These are phyloP conservation scores for Pontederia paniculata DNA, from an alignment of 176 grass and related monocot genomes.

Conservation along the genomic window DNA sequence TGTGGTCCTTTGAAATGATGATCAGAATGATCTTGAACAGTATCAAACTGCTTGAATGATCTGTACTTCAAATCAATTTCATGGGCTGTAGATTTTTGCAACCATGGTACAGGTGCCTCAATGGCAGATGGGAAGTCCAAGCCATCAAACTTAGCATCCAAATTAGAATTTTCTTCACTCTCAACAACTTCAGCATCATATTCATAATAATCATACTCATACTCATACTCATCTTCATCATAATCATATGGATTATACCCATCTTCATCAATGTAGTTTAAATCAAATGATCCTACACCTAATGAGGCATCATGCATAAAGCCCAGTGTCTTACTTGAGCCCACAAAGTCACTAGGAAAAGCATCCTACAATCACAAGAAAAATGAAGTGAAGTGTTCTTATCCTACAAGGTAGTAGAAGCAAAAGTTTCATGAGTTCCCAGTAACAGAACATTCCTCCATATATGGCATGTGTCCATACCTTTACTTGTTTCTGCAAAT, in stretches of 20 bases:
- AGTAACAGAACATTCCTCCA: not conserved
- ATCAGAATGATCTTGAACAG: constrained; percentile 36
- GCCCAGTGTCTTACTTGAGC: constrained; percentile 14
- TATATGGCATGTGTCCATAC: constrained; percentile 24
- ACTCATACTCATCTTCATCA: constrained; percentile 42
- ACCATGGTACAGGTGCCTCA: constrained; percentile 26
- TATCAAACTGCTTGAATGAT: constrained; percentile 68
- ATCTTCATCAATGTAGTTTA: constrained; percentile 8
- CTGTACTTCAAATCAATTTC: constrained; percentile 46
- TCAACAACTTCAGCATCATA: constrained; percentile 17
- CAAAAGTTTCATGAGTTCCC: constrained; percentile 3
- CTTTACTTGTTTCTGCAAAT: constrained; percentile 27
- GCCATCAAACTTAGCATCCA: constrained; percentile 31
- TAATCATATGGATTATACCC: constrained; percentile 30
- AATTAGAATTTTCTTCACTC: constrained; percentile 29
- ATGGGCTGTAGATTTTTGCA: constrained; percentile 17
- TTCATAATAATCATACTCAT: constrained; percentile 17
- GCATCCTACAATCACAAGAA: constrained; percentile 25
- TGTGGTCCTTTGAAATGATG: constrained; percentile 37
- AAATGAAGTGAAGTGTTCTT: not conserved
- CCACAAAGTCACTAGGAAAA: constrained; percentile 22
- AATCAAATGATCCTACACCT: constrained; percentile 13
- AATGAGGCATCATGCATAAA: constrained; percentile 8
- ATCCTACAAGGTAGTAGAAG: not conserved
- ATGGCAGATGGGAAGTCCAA: constrained; percentile 25